Percentiles rank a stretch among this genome's conserved stretches.
Evolutionary conservation across 208 protist species (phyloP).

Genomic region (Kentomonas sorsogonicus): DNA sequence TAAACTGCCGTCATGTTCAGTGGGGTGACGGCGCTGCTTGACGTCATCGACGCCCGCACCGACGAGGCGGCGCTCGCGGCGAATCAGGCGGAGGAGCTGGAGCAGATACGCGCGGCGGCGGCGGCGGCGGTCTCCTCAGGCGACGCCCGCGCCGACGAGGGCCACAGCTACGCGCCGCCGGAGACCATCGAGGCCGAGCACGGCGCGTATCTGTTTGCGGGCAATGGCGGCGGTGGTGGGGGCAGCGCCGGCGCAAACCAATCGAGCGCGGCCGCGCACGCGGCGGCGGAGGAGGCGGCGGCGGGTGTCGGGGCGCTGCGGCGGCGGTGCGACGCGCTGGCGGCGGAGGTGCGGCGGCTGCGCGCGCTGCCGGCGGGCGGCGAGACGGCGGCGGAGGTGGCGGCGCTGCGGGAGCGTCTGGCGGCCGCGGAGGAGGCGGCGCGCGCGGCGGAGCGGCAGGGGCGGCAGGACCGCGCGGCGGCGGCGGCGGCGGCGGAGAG

Average conservation of each 20-base stretch:
- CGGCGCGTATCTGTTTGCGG: too few relatives aligned
- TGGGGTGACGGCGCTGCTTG: conserved; percentile 37
- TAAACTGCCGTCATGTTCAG: conserved; percentile 55
- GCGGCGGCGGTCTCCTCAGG: not conserved
- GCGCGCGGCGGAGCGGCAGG: not conserved
- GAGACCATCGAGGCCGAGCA: too few relatives aligned
- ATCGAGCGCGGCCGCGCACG: too few relatives aligned
- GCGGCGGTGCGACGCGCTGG: conserved; percentile 15
- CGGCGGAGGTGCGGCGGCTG: conserved; percentile 7
- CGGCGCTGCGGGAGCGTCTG: conserved; percentile 20
- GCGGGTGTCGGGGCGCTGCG: conserved; percentile 14
- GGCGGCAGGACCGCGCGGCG: too few relatives aligned
- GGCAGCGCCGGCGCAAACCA: too few relatives aligned
- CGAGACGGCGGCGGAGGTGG: conserved; percentile 14
- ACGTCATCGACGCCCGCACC: conserved; percentile 29
- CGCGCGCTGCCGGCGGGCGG: conserved; percentile 17
- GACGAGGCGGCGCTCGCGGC: conserved; percentile 22
- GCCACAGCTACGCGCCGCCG: too few relatives aligned
- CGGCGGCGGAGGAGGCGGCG: conserved; percentile 20
- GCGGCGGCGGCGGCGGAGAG: not conserved
- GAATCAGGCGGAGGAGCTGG: not conserved
- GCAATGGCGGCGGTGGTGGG: too few relatives aligned
- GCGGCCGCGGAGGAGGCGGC: conserved; percentile 14
- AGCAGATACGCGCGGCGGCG: not conserved
- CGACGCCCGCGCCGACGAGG: too few relatives aligned